Evolutionary conservation across 177 flowering plant genomes (phyloP).

Genomic region (Vitis hybrid): DNA sequence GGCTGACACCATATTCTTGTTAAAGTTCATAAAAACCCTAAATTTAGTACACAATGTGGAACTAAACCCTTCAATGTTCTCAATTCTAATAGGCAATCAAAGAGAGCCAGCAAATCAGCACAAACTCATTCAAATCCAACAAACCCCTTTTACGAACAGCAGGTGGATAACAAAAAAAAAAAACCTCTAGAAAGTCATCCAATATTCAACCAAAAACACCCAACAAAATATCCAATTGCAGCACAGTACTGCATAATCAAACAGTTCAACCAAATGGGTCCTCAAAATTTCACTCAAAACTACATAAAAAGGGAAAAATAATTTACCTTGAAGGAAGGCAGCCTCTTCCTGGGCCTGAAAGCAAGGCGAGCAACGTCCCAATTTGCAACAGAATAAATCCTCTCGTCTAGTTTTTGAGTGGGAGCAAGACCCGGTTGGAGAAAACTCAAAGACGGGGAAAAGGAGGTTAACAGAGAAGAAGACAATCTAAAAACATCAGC

Average conservation of each 20-base stretch:
- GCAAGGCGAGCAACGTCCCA: conserved; percentile 16
- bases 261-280: conserved; percentile 1
- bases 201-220: no score
- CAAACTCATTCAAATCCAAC: background rate
- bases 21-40: no score
- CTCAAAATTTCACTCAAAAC: conserved; percentile 1
- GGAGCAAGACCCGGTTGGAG: conserved; percentile 20
- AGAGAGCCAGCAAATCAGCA: background rate
- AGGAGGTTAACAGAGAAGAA: conserved; percentile 23
- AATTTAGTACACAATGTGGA: no score
- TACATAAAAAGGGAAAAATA: background rate
- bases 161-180: no score
- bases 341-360: conserved; percentile 25
- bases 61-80: background rate
- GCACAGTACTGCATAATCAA: background rate
- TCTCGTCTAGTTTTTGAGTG: conserved; percentile 20
- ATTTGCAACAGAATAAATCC: conserved; percentile 23
- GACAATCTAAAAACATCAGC: conserved; percentile 49
- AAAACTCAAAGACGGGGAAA: conserved; percentile 14
- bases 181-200: no score
- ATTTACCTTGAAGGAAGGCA: conserved; percentile 41
- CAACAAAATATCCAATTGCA: no score
- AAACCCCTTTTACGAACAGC: background rate
- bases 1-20: no score
- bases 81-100: background rate